Evolutionary conservation across 345 rosid species (phyloP).

Genomic region (Durio zibethinus): DNA sequence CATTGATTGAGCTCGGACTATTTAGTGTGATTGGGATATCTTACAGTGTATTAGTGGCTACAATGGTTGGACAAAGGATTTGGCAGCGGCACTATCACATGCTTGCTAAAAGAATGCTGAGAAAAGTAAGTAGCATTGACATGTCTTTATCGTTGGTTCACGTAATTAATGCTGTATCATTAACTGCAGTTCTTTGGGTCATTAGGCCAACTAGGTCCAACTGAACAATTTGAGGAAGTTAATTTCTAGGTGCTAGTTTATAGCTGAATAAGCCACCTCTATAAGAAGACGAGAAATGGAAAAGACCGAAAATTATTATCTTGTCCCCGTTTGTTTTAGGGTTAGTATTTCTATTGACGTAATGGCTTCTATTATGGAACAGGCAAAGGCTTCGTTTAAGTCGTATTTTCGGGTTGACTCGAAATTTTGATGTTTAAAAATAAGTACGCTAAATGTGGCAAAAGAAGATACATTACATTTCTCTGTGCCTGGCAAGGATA

Average conservation of each 20-base stretch:
- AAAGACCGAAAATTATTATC: not conserved
- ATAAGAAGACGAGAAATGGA: not conserved
- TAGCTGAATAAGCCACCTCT: not conserved
- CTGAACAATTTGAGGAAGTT: not conserved
- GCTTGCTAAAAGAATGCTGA: constrained; percentile 95
- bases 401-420: not conserved
- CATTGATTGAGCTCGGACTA: constrained; percentile 77
- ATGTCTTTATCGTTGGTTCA: not conserved
- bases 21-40: constrained; percentile 93
- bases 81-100: constrained; percentile 99
- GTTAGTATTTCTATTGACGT: not conserved
- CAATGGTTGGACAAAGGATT: too few species aligned
- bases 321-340: not conserved
- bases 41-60: too few species aligned
- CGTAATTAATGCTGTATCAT: not conserved
- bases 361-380: not conserved
- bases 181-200: not conserved
- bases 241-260: not conserved
- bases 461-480: too few species aligned
- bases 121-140: constrained; percentile 61
- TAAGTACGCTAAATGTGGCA: not conserved
- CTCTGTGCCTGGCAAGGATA: not conserved
- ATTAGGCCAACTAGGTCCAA: not conserved
- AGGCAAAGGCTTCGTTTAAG: not conserved
- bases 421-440: not conserved